Evolutionary conservation across 495 filamentous ascomycete species (phyloP).

Genomic region (Lophiotrema nucula): DNA sequence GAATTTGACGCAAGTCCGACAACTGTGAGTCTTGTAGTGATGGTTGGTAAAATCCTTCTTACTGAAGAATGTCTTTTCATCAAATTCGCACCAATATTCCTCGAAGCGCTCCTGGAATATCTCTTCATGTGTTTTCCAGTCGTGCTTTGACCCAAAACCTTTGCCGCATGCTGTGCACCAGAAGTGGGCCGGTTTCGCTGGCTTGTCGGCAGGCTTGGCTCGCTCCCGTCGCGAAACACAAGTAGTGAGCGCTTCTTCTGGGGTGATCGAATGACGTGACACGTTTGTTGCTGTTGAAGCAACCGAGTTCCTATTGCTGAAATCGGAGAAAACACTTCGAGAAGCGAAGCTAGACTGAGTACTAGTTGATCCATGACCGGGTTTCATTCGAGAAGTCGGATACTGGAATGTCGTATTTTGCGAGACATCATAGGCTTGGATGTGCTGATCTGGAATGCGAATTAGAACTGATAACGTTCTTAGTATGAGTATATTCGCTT

Average conservation of each 20-base stretch:
- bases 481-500: not conserved
- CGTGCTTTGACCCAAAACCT: slow-evolving; percentile 19
- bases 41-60: slow-evolving; percentile 25
- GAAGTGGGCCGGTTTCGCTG: slow-evolving; percentile 4
- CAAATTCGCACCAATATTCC: slow-evolving; percentile 14
- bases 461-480: not conserved
- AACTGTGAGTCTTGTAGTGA: slow-evolving; percentile 19
- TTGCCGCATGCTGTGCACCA: slow-evolving; percentile 21
- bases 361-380: not conserved
- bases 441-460: not conserved
- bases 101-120: slow-evolving; percentile 21
- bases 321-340: slow-evolving; percentile 19
- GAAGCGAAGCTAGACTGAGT: slow-evolving; percentile 2
- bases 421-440: not conserved
- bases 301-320: not conserved
- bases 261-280: not conserved
- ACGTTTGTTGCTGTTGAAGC: slow-evolving; percentile 15
- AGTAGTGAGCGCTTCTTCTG: not conserved
- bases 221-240: slow-evolving; percentile 10
- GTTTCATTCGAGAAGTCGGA: not conserved
- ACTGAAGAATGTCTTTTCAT: slow-evolving; percentile 18
- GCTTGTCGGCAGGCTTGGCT: not conserved
- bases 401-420: not conserved
- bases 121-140: slow-evolving; percentile 28
- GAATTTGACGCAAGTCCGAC: slow-evolving; percentile 8